Evolutionary conservation across 2,329 filamentous ascomycete genomes (phyloP).

Genomic region (Dothidotthia symphoricarpi): DNA sequence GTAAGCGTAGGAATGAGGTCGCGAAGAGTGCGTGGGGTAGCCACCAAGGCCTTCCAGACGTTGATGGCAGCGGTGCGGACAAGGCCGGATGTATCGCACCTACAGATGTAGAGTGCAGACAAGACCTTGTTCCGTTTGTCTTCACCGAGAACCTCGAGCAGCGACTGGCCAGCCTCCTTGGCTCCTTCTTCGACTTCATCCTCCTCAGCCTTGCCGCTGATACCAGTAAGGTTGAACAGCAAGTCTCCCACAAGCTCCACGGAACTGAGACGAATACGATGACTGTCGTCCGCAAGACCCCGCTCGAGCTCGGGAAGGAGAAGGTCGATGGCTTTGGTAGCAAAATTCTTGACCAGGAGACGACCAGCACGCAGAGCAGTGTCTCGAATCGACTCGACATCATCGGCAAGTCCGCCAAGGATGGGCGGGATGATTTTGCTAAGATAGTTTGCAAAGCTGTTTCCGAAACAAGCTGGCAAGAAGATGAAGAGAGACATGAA

Average conservation of each 20-base stretch:
- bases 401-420: constrained; percentile 88
- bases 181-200: constrained; percentile 78
- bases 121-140: constrained; percentile 96
- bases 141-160: constrained; percentile 89
- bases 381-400: constrained; percentile 93
- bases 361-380: constrained; percentile 93
- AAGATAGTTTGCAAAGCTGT: constrained; percentile 95
- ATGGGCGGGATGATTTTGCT: constrained; percentile 95
- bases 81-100: constrained; percentile 89
- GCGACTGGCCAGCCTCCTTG: constrained; percentile 85
- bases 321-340: constrained; percentile 88
- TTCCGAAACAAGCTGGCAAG: constrained; percentile 97
- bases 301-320: constrained; percentile 92
- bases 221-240: constrained; percentile 95
- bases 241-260: constrained; percentile 96
- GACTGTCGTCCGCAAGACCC: constrained; percentile 93
- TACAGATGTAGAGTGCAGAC: constrained; percentile 95
- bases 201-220: constrained; percentile 73
- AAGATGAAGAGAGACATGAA: constrained; percentile 99
- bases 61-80: constrained; percentile 86
- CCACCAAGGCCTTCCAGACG: constrained; percentile 96
- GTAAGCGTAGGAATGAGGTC: constrained; percentile 93
- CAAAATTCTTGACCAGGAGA: constrained; percentile 96
- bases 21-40: constrained; percentile 86
- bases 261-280: constrained; percentile 96